Percentiles rank a stretch among this genome's conserved stretches.
phyloP scores from a whole-genome alignment of 805 yeast genomes.

The Candida manassasensis region DNA sequence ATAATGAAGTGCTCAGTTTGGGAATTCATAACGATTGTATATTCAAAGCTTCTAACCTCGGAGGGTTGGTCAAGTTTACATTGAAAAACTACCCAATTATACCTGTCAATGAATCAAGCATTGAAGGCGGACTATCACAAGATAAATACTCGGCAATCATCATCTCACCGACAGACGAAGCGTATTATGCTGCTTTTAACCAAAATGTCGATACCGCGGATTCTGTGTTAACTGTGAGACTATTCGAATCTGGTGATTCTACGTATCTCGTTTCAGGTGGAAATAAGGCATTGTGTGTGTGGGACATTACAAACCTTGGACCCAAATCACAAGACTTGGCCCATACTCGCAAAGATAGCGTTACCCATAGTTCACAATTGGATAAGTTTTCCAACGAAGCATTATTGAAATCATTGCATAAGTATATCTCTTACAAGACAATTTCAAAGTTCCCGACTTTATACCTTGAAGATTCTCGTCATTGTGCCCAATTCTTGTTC shows the following conservation, averaged over 20 bases:
- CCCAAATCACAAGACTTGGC: conserved; percentile 1
- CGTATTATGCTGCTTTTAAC: background rate
- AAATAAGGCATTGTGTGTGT: conserved; percentile 63
- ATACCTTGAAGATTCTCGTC: conserved; percentile 72
- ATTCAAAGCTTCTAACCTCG: conserved; percentile 55
- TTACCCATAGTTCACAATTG: conserved; percentile 1
- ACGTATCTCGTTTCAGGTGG: conserved; percentile 65
- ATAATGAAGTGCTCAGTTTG: conserved; percentile 48
- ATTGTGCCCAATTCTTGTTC: conserved; percentile 75
- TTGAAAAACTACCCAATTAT: conserved; percentile 14
- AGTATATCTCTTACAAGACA: conserved; percentile 65
- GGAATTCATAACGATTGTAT: conserved; percentile 53
- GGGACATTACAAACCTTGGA: conserved; percentile 48
- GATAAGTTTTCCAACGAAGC: conserved; percentile 49
- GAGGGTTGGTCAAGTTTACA: conserved; percentile 30
- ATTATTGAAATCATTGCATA: conserved; percentile 57
- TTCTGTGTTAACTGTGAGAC: conserved; percentile 52
- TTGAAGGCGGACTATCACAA: conserved; percentile 2
- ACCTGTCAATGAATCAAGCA: conserved; percentile 7
- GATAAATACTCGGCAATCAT: conserved; percentile 9
- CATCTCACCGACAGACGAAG: conserved; percentile 6
- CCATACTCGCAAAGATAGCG: background rate
- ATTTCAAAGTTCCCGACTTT: conserved; percentile 70
- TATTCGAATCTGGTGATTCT: conserved; percentile 34
- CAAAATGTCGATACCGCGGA: conserved; percentile 27